These are phyloP conservation scores for Trichoderma endophyticum DNA, from an alignment of 2,329 filamentous ascomycete species.

Conservation along the genomic window DNA sequence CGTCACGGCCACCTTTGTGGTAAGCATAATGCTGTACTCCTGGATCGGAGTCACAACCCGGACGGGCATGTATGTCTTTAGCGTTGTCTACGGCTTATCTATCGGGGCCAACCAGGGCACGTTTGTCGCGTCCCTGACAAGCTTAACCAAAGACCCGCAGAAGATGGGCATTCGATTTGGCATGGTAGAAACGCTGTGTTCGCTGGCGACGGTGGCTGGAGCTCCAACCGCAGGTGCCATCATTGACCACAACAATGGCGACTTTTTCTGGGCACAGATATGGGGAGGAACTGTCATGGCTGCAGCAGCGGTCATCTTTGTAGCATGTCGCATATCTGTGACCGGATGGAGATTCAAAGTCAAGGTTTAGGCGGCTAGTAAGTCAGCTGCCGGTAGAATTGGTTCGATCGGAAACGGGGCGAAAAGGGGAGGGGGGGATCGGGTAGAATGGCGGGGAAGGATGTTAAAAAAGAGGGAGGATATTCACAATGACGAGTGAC, in stretches of 20 bases:
- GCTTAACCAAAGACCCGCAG: constrained; percentile 40
- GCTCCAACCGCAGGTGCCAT: constrained; percentile 45
- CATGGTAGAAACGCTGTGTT: constrained; percentile 43
- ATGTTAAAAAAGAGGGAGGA: background rate
- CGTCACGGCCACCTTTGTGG: constrained; percentile 44
- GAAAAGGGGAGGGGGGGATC: background rate
- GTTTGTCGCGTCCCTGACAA: constrained; percentile 41
- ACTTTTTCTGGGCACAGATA: constrained; percentile 44
- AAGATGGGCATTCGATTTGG: constrained; percentile 47
- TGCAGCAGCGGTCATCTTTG: constrained; percentile 31
- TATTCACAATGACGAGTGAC: background rate
- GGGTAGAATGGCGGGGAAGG: background rate
- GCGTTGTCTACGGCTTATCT: constrained; percentile 43
- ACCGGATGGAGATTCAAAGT: constrained; percentile 36
- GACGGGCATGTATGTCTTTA: constrained; percentile 43
- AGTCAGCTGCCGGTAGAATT: background rate
- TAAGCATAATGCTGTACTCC: constrained; percentile 48
- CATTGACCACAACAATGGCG: constrained; percentile 39
- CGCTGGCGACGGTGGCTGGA: constrained; percentile 43
- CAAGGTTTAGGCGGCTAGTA: constrained; percentile 31
- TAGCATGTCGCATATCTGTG: constrained; percentile 33
- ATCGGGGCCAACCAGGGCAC: constrained; percentile 43
- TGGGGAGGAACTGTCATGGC: constrained; percentile 45
- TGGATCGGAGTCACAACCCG: constrained; percentile 52
- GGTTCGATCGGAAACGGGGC: background rate